Percentiles rank a stretch among this genome's conserved stretches.
These are phyloP conservation scores for Botrytis medusae DNA, from an alignment of 2,329 filamentous ascomycete species.

Conservation along the genomic window DNA sequence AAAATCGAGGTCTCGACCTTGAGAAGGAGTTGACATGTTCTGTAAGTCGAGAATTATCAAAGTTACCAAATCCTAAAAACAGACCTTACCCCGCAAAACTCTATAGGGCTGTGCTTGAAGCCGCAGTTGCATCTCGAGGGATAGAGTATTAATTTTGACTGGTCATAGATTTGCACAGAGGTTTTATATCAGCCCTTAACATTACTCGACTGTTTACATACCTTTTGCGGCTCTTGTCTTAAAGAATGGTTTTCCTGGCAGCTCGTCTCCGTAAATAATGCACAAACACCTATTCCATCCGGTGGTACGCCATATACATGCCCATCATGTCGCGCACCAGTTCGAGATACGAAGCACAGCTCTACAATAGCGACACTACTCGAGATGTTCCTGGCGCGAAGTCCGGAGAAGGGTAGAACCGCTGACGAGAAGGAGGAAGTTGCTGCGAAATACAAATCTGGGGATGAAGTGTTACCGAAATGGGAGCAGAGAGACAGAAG, in stretches of 20 bases:
- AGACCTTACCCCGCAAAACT: constrained; percentile 11
- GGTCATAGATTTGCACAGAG: constrained; percentile 85
- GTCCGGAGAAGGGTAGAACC: constrained; percentile 71
- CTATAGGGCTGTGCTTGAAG: constrained; percentile 1
- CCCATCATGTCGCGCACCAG: constrained; percentile 83
- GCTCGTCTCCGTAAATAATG: constrained; percentile 35
- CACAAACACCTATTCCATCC: constrained; percentile 31
- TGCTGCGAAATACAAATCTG: constrained; percentile 72
- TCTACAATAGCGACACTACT: constrained; percentile 85
- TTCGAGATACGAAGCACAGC: constrained; percentile 86
- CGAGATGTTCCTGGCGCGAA: constrained; percentile 80
- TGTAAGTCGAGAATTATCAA: constrained; percentile 56
- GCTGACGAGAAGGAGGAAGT: constrained; percentile 75
- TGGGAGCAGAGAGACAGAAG: constrained; percentile 52
- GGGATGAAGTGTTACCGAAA: constrained; percentile 75
- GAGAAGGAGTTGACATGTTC: constrained; percentile 96
- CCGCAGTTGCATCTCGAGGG: background rate
- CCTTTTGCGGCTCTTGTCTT: constrained; percentile 91
- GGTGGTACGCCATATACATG: constrained; percentile 67
- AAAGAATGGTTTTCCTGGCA: constrained; percentile 96
- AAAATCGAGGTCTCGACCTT: constrained; percentile 63
- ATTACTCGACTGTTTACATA: constrained; percentile 89
- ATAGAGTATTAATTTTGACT: background rate
- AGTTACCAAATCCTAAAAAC: constrained; percentile 10
- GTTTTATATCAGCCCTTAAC: constrained; percentile 88